A percentile compares a stretch with the other conserved stretches of the same genome.
phyloP scores from a whole-genome alignment of 2,329 filamentous ascomycete genomes.

The Fusarium buxicola region DNA sequence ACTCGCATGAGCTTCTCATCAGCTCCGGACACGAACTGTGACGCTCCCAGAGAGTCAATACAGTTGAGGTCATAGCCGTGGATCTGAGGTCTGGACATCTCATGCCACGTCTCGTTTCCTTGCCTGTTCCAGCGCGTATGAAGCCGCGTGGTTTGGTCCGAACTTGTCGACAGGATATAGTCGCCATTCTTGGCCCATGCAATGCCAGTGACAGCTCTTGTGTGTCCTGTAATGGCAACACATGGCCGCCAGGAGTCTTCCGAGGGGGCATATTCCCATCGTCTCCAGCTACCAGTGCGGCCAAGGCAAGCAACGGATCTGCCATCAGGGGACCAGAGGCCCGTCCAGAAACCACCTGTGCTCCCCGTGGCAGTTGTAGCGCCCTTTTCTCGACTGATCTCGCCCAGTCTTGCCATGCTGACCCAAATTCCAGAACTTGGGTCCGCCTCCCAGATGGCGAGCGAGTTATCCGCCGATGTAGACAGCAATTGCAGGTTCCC shows the following conservation, averaged over 20 bases:
- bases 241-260: slow-evolving; percentile 80
- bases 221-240: slow-evolving; percentile 85
- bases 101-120: slow-evolving; percentile 79
- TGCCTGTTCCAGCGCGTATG: slow-evolving; percentile 80
- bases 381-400: slow-evolving; percentile 94
- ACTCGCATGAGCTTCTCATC: slow-evolving; percentile 98
- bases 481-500: slow-evolving; percentile 79
- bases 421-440: slow-evolving; percentile 89
- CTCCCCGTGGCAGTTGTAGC: slow-evolving; percentile 97
- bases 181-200: slow-evolving; percentile 85
- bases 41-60: slow-evolving; percentile 77
- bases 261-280: slow-evolving; percentile 75
- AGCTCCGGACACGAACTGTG: slow-evolving; percentile 90
- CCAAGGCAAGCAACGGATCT: slow-evolving; percentile 83
- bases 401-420: slow-evolving; percentile 84
- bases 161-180: slow-evolving; percentile 89
- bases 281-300: slow-evolving; percentile 91
- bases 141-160: slow-evolving; percentile 92
- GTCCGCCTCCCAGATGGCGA: slow-evolving; percentile 93
- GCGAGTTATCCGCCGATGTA: slow-evolving; percentile 93
- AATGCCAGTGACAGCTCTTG: slow-evolving; percentile 81
- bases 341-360: slow-evolving; percentile 96
- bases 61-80: slow-evolving; percentile 99
- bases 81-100: slow-evolving; percentile 95
- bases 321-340: slow-evolving; percentile 87